Percentiles rank a stretch among this genome's conserved stretches.
phyloP scores from a whole-genome alignment of 805 yeast genomes.

The Suhomyces canberraensis region DNA sequence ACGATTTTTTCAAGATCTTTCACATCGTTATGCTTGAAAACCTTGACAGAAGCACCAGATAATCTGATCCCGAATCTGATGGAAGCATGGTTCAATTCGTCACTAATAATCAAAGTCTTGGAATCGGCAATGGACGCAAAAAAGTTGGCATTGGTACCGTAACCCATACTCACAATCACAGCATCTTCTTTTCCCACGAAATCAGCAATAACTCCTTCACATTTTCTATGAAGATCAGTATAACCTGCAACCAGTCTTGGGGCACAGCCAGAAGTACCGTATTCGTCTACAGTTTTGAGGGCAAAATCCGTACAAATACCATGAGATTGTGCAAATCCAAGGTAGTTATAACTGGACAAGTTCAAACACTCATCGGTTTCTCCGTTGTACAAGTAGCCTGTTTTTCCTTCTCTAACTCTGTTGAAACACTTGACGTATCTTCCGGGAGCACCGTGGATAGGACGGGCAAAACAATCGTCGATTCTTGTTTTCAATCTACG shows the following conservation, averaged over 20 bases:
- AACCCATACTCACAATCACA: conserved; percentile 87
- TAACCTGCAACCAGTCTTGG: conserved; percentile 76
- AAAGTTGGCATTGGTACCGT: conserved; percentile 88
- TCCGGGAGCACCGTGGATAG: conserved; percentile 98
- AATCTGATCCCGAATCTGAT: conserved; percentile 92
- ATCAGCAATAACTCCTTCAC: conserved; percentile 75
- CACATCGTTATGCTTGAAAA: conserved; percentile 92
- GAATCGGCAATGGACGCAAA: conserved; percentile 81
- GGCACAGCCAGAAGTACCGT: conserved; percentile 79
- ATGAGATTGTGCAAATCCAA: conserved; percentile 94
- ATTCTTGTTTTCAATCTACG: conserved; percentile 88
- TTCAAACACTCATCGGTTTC: conserved; percentile 75
- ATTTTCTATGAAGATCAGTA: conserved; percentile 63
- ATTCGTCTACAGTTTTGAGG: conserved; percentile 54
- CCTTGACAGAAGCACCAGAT: conserved; percentile 89
- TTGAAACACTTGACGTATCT: conserved; percentile 80
- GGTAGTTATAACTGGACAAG: conserved; percentile 85
- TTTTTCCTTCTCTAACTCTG: conserved; percentile 65
- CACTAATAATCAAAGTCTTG: conserved; percentile 87
- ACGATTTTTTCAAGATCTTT: conserved; percentile 67
- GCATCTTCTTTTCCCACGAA: conserved; percentile 92
- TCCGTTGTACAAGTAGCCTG: conserved; percentile 72
- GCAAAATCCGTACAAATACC: conserved; percentile 88
- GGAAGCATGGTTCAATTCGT: conserved; percentile 92
- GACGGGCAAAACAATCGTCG: conserved; percentile 93